Evolutionary conservation across 1,284 basidiomycete genomes (phyloP).

Genomic region (Volvariella surrecta): DNA sequence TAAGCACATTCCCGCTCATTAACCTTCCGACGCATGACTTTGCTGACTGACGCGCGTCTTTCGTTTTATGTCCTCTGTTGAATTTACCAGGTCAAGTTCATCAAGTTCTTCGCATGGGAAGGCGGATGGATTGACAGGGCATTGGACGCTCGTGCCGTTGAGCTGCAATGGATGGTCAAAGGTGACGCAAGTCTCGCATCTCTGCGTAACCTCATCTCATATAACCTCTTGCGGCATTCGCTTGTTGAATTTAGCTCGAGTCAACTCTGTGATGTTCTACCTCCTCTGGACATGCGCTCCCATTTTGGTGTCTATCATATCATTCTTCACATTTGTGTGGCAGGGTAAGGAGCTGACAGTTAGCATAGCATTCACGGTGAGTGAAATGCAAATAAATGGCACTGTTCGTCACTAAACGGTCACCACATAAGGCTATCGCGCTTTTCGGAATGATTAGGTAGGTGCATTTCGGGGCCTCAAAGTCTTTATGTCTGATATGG

Average conservation of each 20-base stretch:
- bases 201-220: no score
- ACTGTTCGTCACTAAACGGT: conserved; percentile 2
- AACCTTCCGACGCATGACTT: not conserved
- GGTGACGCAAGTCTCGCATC: conserved; percentile 29
- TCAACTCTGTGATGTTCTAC: conserved; percentile 59
- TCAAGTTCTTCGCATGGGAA: conserved; percentile 87
- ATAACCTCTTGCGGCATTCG: no score
- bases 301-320: conserved; percentile 59
- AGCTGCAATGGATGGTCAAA: conserved; percentile 69
- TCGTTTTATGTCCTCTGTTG: no score
- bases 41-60: conserved; percentile 2
- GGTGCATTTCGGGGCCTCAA: not conserved
- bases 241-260: conserved; percentile 47
- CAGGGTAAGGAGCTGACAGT: conserved; percentile 61
- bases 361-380: conserved; percentile 62
- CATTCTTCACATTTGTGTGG: conserved; percentile 56
- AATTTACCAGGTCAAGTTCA: conserved; percentile 54
- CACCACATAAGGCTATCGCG: conserved; percentile 44
- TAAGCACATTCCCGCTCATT: conserved; percentile 19
- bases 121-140: conserved; percentile 60
- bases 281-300: conserved; percentile 60
- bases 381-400: conserved; percentile 13
- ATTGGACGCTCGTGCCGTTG: conserved; percentile 47
- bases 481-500: not conserved
- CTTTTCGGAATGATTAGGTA: conserved; percentile 66